Percentiles rank a stretch among this genome's conserved stretches.
Conservation (phyloP, 257 asterid species). For the Solanum chiquidenum region DNA sequence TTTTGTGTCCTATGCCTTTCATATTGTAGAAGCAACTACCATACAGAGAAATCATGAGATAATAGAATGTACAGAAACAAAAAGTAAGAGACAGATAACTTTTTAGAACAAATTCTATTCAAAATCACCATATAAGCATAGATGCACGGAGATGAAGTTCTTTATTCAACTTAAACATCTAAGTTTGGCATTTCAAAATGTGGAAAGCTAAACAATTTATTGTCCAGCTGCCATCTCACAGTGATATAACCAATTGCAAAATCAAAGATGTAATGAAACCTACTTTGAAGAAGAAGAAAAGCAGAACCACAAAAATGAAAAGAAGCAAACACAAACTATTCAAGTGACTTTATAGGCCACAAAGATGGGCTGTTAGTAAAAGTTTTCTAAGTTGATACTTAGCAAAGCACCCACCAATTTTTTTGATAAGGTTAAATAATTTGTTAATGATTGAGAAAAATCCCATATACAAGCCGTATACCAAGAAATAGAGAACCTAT, state of each 20-base stretch:
- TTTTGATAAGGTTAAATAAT: too few species aligned
- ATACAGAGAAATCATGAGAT: constrained; percentile 1
- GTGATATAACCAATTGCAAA: not conserved
- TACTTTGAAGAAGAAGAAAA: too few species aligned
- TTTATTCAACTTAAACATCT: not conserved
- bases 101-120: not conserved
- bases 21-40: constrained; percentile 67
- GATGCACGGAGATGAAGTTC: not conserved
- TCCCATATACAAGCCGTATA: too few species aligned
- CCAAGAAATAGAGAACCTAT: not conserved
- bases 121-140: not conserved
- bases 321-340: too few species aligned
- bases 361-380: not conserved
- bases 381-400: too few species aligned
- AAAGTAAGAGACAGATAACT: not conserved
- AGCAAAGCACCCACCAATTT: too few species aligned
- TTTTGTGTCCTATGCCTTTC: constrained; percentile 60
- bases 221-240: not conserved
- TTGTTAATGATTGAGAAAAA: too few species aligned
- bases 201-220: not conserved
- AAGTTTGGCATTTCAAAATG: not conserved
- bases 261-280: too few species aligned
- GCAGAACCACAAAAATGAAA: too few species aligned
- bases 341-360: too few species aligned
- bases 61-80: not conserved